Percentiles rank a stretch among this genome's conserved stretches.
phyloP scores from a whole-genome alignment of 1,284 basidiomycete genomes.

The Peniophora sp. region DNA sequence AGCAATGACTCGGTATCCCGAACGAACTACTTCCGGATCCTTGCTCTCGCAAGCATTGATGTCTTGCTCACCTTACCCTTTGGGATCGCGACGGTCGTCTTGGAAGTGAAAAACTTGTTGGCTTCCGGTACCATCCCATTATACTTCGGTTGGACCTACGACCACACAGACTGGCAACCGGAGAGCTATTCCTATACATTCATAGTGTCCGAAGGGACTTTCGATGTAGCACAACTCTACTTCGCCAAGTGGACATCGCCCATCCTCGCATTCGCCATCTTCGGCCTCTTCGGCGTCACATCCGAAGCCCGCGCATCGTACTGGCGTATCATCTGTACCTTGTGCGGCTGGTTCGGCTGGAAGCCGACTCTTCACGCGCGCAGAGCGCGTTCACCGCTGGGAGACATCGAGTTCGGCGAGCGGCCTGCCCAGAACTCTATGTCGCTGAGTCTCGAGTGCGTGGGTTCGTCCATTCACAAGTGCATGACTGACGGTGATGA shows the following conservation, averaged over 20 bases:
- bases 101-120: not conserved
- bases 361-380: not conserved
- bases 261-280: not conserved
- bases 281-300: not conserved
- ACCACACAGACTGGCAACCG: not conserved
- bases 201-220: not conserved
- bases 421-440: too few species aligned
- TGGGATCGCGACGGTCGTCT: not conserved
- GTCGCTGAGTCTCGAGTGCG: too few species aligned
- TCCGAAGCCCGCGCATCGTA: not conserved
- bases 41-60: not conserved
- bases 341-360: not conserved
- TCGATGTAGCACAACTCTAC: not conserved
- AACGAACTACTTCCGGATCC: not conserved
- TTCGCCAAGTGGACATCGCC: not conserved
- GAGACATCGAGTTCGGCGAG: too few species aligned
- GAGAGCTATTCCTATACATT: too few species aligned
- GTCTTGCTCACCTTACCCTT: not conserved
- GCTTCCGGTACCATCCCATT: not conserved
- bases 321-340: not conserved
- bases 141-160: not conserved
- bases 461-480: too few species aligned
- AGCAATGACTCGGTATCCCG: not conserved
- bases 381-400: too few species aligned
- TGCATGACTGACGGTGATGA: too few species aligned